Percentiles rank a stretch among this genome's conserved stretches.
These are phyloP conservation scores for Yamadazyma dendronema DNA, from an alignment of 1,139 yeast species.

Conservation along the genomic window DNA sequence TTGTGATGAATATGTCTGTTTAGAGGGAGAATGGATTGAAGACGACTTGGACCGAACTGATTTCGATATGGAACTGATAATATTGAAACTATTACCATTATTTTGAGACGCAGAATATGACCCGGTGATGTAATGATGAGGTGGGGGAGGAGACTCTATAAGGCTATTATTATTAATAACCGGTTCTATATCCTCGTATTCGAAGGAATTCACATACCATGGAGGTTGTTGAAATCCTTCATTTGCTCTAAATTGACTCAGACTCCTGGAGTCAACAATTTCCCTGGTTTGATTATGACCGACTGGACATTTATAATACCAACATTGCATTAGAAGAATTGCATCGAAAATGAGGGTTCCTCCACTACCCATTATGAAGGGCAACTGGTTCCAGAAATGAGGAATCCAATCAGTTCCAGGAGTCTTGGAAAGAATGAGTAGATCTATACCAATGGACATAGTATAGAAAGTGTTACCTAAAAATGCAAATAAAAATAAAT, in stretches of 20 bases:
- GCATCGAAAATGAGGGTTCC: constrained; percentile 38
- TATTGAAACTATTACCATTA: neutral
- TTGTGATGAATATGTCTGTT: constrained; percentile 12
- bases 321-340: constrained; percentile 32
- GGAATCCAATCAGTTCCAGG: constrained; percentile 9
- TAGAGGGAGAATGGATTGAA: constrained; percentile 17
- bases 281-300: neutral
- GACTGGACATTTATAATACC: constrained; percentile 19
- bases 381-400: constrained; percentile 28
- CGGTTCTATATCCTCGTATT: constrained; percentile 12
- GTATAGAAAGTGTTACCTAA: constrained; percentile 37
- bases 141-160: constrained; percentile 21
- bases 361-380: constrained; percentile 36
- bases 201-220: constrained; percentile 33
- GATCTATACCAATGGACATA: constrained; percentile 30
- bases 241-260: neutral
- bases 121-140: constrained; percentile 27
- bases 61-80: constrained; percentile 7
- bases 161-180: neutral
- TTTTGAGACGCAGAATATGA: constrained; percentile 5
- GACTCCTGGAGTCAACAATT: neutral
- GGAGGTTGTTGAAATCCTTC: constrained; percentile 34
- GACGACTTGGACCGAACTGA: constrained; percentile 10
- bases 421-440: constrained; percentile 19
- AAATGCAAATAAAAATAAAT: constrained; percentile 36